Percentiles rank a stretch among this genome's conserved stretches.
Conservation (phyloP, 2,329 filamentous ascomycete genomes). For the Aureobasidium leucospermi region DNA sequence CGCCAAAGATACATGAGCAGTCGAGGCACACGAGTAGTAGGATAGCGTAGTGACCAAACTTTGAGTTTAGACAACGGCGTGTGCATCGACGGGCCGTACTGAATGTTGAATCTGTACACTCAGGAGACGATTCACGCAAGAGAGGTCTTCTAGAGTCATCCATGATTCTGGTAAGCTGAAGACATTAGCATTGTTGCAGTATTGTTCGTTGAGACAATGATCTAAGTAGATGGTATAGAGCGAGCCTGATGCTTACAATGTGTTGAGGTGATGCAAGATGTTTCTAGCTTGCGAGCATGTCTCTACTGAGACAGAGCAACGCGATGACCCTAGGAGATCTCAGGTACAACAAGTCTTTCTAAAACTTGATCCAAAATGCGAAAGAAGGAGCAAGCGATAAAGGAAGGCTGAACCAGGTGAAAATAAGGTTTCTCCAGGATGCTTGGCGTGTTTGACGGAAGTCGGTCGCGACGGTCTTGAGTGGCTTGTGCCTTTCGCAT, state of each 20-base stretch:
- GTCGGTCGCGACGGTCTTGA: neutral
- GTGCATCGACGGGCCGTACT: conserved; percentile 19
- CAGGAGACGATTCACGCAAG: neutral
- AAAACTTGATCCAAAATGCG: neutral
- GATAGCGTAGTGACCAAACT: conserved; percentile 43
- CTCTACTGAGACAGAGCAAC: neutral
- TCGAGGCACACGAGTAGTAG: conserved; percentile 44
- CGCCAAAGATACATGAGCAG: conserved; percentile 45
- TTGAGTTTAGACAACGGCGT: conserved; percentile 37
- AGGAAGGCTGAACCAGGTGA: neutral
- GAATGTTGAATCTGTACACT: neutral
- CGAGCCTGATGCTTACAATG: neutral
- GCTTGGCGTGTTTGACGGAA: neutral
- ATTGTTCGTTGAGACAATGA: neutral
- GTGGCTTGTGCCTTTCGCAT: neutral
- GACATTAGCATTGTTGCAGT: neutral
- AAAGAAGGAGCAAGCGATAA: neutral
- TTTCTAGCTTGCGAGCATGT: neutral
- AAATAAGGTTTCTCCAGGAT: conserved; percentile 10
- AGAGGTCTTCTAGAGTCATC: neutral
- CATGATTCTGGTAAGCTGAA: neutral
- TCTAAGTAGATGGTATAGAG: neutral
- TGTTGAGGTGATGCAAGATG: neutral
- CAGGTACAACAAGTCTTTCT: neutral
- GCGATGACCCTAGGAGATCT: neutral